phyloP scores from a whole-genome alignment of 345 rosid genomes.

The Linum tenue region DNA sequence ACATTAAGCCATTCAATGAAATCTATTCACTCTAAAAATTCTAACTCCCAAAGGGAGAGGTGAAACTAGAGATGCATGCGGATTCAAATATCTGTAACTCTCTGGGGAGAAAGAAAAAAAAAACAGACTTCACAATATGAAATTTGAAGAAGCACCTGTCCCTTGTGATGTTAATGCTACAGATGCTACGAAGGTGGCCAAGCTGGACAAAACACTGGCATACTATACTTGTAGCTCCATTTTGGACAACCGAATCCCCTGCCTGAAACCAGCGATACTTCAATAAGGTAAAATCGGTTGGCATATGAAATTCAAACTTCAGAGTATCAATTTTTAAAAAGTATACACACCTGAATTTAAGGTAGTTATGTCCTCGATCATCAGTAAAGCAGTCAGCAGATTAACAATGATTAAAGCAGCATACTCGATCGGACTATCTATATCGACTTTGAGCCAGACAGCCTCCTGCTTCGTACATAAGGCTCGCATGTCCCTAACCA shows the following conservation, averaged over 20 bases:
- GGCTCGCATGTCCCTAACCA: slow-evolving; percentile 72
- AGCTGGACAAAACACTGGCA: slow-evolving; percentile 87
- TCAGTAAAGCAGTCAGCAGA: slow-evolving; percentile 78
- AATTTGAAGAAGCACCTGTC: slow-evolving; percentile 44
- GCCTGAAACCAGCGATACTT: slow-evolving; percentile 19
- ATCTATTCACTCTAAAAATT: no score
- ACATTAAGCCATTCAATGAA: not conserved
- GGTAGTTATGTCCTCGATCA: slow-evolving; percentile 69
- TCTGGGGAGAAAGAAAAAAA: no score
- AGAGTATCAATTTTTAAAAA: not conserved
- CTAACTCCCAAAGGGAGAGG: not conserved
- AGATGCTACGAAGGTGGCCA: slow-evolving; percentile 55
- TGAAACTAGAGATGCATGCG: slow-evolving; percentile 4
- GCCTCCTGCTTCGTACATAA: slow-evolving; percentile 60
- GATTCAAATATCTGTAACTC: not conserved
- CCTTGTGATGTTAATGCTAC: slow-evolving; percentile 62
- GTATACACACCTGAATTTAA: slow-evolving; percentile 41
- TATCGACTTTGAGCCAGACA: slow-evolving; percentile 72
- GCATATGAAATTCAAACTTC: not conserved
- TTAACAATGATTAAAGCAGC: slow-evolving; percentile 83
- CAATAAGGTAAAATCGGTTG: slow-evolving; percentile 4
- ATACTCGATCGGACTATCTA: slow-evolving; percentile 62
- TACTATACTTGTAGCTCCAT: slow-evolving; percentile 83
- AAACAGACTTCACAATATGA: not conserved
- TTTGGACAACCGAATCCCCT: slow-evolving; percentile 84